Evolutionary conservation across 2,329 filamentous ascomycete species (phyloP).

Genomic region (Fusarium euwallaceae): DNA sequence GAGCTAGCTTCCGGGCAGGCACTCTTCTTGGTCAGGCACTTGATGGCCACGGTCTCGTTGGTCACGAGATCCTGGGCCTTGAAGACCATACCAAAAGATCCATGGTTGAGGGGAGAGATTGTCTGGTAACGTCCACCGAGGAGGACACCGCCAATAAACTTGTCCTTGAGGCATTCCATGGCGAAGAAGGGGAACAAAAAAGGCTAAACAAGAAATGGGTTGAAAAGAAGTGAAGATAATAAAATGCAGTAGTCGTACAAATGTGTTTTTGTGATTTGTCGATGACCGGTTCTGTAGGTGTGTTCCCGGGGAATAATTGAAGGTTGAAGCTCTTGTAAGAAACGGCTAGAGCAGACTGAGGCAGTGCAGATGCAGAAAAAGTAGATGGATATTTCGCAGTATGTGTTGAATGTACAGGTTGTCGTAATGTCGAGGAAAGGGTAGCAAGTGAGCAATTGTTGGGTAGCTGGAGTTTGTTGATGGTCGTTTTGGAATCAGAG

Average conservation of each 20-base stretch:
- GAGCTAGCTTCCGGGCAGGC: constrained; percentile 71
- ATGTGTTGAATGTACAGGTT: constrained; percentile 53
- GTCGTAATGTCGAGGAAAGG: constrained; percentile 39
- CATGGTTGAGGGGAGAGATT: constrained; percentile 95
- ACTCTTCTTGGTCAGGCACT: constrained; percentile 89
- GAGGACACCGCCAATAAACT: constrained; percentile 82
- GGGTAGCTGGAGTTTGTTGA: constrained; percentile 42
- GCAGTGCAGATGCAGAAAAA: constrained; percentile 23
- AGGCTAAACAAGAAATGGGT: constrained; percentile 32
- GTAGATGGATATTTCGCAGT: constrained; percentile 36
- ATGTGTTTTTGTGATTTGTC: constrained; percentile 41
- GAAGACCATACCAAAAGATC: constrained; percentile 99
- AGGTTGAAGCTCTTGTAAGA: constrained; percentile 30
- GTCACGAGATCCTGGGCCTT: constrained; percentile 85
- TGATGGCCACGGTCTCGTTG: constrained; percentile 88
- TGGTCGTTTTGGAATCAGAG: constrained; percentile 55
- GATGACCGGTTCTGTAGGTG: constrained; percentile 32
- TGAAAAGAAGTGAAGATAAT: constrained; percentile 33
- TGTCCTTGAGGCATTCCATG: constrained; percentile 89
- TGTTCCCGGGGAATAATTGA: constrained; percentile 16
- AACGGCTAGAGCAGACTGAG: constrained; percentile 32
- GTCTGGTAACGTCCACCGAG: constrained; percentile 92
- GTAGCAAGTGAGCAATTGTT: constrained; percentile 40
- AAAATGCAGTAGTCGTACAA: constrained; percentile 50
- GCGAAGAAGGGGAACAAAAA: constrained; percentile 32